These are phyloP conservation scores for Hsuehochloa calcarea DNA, from an alignment of 176 grass and related monocot species.

Conservation along the genomic window DNA sequence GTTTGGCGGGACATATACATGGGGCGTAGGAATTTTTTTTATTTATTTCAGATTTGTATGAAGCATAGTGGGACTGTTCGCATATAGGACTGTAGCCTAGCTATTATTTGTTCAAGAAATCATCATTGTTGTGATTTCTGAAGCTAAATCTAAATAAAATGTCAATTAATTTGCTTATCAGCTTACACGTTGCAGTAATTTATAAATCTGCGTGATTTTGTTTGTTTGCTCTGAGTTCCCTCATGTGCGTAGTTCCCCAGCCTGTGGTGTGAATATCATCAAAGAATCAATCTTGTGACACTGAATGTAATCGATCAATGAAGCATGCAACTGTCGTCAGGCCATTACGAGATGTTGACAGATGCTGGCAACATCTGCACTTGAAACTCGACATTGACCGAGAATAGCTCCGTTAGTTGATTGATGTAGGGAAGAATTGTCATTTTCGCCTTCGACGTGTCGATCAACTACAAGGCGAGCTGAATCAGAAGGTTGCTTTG, in stretches of 20 bases:
- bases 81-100: not conserved
- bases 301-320: not conserved
- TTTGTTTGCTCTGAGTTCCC: too few relatives aligned
- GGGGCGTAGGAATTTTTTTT: not conserved
- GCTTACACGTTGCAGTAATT: not conserved
- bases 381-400: not conserved
- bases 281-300: not conserved
- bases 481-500: not conserved
- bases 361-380: not conserved
- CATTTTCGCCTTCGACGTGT: not conserved
- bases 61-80: not conserved
- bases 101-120: constrained; percentile 21
- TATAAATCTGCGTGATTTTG: not conserved
- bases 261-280: not conserved
- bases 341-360: not conserved
- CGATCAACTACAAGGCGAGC: not conserved
- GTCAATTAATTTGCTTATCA: not conserved
- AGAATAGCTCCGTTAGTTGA: not conserved
- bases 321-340: not conserved
- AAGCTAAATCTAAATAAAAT: not conserved
- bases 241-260: not conserved
- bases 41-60: not conserved
- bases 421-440: not conserved
- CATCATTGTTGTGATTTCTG: constrained; percentile 27
- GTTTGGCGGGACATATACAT: not conserved